Evolutionary conservation across 2,329 filamentous ascomycete species (phyloP).

Genomic region (Hansfordia pulvinata): DNA sequence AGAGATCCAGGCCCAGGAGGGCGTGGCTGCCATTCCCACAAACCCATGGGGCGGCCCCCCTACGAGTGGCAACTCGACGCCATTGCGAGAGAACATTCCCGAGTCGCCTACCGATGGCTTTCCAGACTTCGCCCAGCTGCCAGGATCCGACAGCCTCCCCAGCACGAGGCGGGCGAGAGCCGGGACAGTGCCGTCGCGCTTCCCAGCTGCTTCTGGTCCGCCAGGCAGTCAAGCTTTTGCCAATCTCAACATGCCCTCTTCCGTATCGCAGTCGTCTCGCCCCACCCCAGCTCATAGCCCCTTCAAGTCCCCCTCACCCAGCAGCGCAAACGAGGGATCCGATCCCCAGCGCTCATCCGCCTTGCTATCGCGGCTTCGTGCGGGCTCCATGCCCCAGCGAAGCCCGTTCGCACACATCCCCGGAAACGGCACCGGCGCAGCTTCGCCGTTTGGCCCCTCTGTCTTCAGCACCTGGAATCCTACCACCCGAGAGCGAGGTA

Average conservation of each 20-base stretch:
- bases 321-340: slow-evolving; percentile 30
- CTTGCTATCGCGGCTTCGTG: slow-evolving; percentile 71
- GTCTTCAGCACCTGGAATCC: slow-evolving; percentile 84
- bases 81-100: slow-evolving; percentile 90
- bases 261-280: slow-evolving; percentile 68
- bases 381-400: slow-evolving; percentile 88
- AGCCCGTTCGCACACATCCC: slow-evolving; percentile 49
- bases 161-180: slow-evolving; percentile 72
- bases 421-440: slow-evolving; percentile 32
- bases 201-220: slow-evolving; percentile 74
- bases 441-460: slow-evolving; percentile 76
- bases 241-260: slow-evolving; percentile 40
- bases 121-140: slow-evolving; percentile 69
- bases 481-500: slow-evolving; percentile 61
- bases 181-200: slow-evolving; percentile 89
- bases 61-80: slow-evolving; percentile 91
- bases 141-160: slow-evolving; percentile 51
- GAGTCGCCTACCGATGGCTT: slow-evolving; percentile 95
- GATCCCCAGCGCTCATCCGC: slow-evolving; percentile 48
- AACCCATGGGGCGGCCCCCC: slow-evolving; percentile 90
- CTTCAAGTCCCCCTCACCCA: slow-evolving; percentile 57
- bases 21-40: slow-evolving; percentile 52
- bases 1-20: slow-evolving; percentile 96
- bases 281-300: slow-evolving; percentile 79
- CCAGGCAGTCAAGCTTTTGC: slow-evolving; percentile 47